These are phyloP conservation scores for Oryza meridionalis DNA, from an alignment of 176 grass and related monocot genomes.

Conservation along the genomic window DNA sequence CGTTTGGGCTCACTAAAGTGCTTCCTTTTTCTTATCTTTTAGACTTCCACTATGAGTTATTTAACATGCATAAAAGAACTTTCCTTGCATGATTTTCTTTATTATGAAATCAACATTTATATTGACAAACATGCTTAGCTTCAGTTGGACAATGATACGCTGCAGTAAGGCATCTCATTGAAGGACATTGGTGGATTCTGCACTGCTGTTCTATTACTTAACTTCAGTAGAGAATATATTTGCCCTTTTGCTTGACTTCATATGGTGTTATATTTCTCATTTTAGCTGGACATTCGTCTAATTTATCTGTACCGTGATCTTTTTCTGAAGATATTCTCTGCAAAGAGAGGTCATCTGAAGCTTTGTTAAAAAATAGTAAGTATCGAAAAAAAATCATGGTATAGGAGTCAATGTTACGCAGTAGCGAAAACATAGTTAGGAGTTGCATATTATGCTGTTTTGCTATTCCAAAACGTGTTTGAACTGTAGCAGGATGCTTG, in stretches of 20 bases:
- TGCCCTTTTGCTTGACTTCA: too few relatives aligned
- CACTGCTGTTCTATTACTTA: not conserved
- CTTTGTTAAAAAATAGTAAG: too few relatives aligned
- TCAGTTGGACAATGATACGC: not conserved
- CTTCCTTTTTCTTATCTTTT: constrained; percentile 12
- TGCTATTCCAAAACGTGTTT: not conserved
- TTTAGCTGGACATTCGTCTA: too few relatives aligned
- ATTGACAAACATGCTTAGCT: not conserved
- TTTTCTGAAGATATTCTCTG: too few relatives aligned
- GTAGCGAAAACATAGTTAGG: not conserved
- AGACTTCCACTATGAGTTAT: not conserved
- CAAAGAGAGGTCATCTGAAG: too few relatives aligned
- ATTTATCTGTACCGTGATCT: too few relatives aligned
- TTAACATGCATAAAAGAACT: constrained; percentile 5
- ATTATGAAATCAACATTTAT: constrained; percentile 2
- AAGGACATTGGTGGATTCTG: not conserved
- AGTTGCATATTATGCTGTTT: constrained; percentile 1
- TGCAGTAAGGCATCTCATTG: not conserved
- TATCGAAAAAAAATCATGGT: not conserved
- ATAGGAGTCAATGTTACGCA: not conserved
- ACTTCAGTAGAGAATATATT: too few relatives aligned
- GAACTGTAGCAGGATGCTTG: not conserved
- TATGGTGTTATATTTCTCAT: too few relatives aligned
- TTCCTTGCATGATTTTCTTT: not conserved
- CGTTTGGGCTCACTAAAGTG: not conserved